Percentiles rank a stretch among this genome's conserved stretches.
These are phyloP conservation scores for Trichophyton equinum DNA, from an alignment of 2,329 filamentous ascomycete species.

Conservation along the genomic window DNA sequence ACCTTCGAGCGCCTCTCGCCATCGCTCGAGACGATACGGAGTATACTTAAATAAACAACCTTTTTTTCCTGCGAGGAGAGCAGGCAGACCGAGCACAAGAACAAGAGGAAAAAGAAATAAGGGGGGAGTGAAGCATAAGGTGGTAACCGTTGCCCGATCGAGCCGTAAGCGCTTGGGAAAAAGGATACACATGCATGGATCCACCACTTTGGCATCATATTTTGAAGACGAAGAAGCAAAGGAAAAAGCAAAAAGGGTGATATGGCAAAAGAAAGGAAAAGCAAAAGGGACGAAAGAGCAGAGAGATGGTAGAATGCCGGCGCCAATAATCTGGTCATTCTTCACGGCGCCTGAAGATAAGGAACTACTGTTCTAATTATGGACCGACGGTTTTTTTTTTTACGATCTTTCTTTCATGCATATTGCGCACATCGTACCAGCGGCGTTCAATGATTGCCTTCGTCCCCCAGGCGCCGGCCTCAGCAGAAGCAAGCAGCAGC, in stretches of 20 bases:
- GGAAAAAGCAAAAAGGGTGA: background rate
- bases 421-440: background rate
- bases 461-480: background rate
- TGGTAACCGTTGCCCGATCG: background rate
- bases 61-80: background rate
- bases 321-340: background rate
- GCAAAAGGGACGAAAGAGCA: background rate
- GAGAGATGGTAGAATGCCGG: background rate
- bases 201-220: background rate
- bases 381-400: background rate
- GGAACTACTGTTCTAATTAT: background rate
- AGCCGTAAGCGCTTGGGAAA: conserved; percentile 1
- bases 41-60: background rate
- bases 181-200: background rate
- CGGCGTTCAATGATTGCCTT: conserved; percentile 1
- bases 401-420: background rate
- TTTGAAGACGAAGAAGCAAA: too few relatives aligned
- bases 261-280: background rate
- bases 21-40: background rate
- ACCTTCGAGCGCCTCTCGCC: background rate
- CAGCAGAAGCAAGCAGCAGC: too few relatives aligned
- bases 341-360: background rate
- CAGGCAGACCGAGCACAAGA: too few relatives aligned
- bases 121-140: background rate
- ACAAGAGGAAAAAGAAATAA: background rate